Base-by-base conservation (phyloP, 306 rosid species). In the Glycine tomentella region DNA sequence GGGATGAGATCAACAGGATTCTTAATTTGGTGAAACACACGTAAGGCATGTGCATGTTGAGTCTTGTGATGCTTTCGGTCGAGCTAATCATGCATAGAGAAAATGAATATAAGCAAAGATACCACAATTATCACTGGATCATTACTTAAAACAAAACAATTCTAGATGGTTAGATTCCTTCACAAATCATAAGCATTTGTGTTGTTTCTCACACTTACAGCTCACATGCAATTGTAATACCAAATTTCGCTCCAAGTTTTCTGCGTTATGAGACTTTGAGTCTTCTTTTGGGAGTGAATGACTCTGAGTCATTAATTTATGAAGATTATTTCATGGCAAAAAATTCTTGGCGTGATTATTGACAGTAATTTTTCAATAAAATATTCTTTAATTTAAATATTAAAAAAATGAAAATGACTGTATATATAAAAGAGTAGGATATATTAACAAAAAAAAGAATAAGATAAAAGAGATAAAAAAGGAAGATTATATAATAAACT, bases 1-100 rank as follows among this genome's bases (percentile, higher is more conserved):
- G 50, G 59, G 77, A 76, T 58, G 10, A 36, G 33, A 79, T 84
- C 20, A 69, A 71, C 46, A 38, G 13, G 61, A 69, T 80, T 61
- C 79, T 71, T 63, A 70, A 76, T 76, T 76, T 45, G 88, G 85
- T 81, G 80, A 85, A 78, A 76, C 85, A 76, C 82, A 70, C 76
- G 11, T n/a, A 62, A 76, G 76, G 76, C 80, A 45, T 75, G 84
- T 36, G 59, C 63, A 75, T 69, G 50, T 49, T 75, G 67, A 57
- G 46, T 59, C 53, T 70, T 31, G n/a, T 16, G 46, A 74, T 79
- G 74, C 46, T 57, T 84, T 42, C 9, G 2, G 9, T n/a, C 7
- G 25, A 59, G 46, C 46, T 34, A 58, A 67, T 75, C 61, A 10
- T 38, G 36, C 31, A 25, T 25, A 2, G 9, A 80, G 16, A 80